Conservation (phyloP, 768 basidiomycete species). For the Tulasnella sp. region DNA sequence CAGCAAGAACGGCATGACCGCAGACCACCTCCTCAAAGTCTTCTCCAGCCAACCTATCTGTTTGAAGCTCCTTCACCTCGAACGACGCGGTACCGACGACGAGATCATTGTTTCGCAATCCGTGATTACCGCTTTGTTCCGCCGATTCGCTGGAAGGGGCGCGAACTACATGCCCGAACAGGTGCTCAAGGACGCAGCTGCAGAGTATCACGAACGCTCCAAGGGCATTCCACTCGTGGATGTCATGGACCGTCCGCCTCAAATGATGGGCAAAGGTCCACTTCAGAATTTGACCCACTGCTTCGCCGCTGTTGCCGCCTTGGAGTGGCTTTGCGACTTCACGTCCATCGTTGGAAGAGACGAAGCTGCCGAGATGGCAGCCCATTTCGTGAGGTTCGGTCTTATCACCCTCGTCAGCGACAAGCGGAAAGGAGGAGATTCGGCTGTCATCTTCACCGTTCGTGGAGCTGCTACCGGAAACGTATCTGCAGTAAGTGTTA, state of each 20-base stretch:
- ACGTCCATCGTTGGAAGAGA: conserved; percentile 93
- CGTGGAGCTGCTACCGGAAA: conserved; percentile 51
- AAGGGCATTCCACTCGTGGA: conserved; percentile 68
- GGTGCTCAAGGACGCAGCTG: conserved; percentile 46
- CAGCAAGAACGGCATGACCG: conserved; percentile 96
- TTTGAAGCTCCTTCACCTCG: conserved; percentile 95
- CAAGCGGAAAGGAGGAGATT: conserved; percentile 84
- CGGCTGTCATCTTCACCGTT: conserved; percentile 88
- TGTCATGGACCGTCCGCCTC: conserved; percentile 56
- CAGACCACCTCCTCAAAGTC: conserved; percentile 82
- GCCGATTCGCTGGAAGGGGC: conserved; percentile 82
- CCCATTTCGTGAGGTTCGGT: conserved; percentile 94
- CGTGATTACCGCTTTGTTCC: conserved; percentile 90
- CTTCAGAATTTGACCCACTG: conserved; percentile 55
- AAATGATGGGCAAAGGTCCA: conserved; percentile 43
- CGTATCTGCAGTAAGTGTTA: conserved; percentile 25
- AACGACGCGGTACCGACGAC: conserved; percentile 85
- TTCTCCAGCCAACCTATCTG: conserved; percentile 92
- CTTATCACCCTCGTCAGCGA: conserved; percentile 83
- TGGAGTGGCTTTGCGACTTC: conserved; percentile 98
- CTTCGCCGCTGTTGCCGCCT: conserved; percentile 76
- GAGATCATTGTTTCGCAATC: conserved; percentile 94
- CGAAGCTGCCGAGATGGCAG: conserved; percentile 95
- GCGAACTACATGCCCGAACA: conserved; percentile 62
- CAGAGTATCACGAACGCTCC: conserved; percentile 70